Evolutionary conservation across 208 protist species (phyloP).

Genomic region (Trypanosoma grayi): DNA sequence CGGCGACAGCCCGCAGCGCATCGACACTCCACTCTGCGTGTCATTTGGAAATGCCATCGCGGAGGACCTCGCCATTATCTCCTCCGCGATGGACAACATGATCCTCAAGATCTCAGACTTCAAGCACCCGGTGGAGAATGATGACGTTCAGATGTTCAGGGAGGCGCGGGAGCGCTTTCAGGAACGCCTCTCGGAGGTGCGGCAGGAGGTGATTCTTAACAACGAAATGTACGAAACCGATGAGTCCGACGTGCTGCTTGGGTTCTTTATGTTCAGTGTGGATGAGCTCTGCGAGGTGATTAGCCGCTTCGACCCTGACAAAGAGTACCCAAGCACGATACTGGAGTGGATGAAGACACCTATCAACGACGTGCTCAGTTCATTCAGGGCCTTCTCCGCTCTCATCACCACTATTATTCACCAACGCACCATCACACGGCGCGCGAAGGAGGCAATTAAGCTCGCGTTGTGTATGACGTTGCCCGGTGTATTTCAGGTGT

Average conservation of each 20-base stretch:
- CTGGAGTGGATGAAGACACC: constrained; percentile 43
- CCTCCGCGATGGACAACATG: constrained; percentile 87
- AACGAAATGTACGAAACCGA: constrained; percentile 91
- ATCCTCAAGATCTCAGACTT: constrained; percentile 91
- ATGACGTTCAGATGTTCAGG: constrained; percentile 75
- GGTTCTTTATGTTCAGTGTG: constrained; percentile 91
- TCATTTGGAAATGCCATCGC: constrained; percentile 66
- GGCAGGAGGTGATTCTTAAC: constrained; percentile 85
- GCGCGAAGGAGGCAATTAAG: constrained; percentile 90
- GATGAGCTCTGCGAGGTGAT: constrained; percentile 88
- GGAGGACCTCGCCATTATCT: constrained; percentile 74
- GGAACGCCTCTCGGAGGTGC: constrained; percentile 74
- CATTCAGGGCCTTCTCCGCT: constrained; percentile 45
- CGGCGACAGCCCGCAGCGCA: constrained; percentile 49
- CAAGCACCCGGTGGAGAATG: constrained; percentile 47
- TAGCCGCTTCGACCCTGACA: constrained; percentile 58
- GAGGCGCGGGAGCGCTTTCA: constrained; percentile 82
- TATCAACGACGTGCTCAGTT: constrained; percentile 65
- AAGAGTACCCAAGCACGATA: constrained; percentile 46
- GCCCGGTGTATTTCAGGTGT: constrained; percentile 85
- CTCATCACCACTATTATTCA: constrained; percentile 52
- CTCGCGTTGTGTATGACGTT: constrained; percentile 86
- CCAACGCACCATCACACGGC: constrained; percentile 64
- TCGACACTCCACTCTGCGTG: constrained; percentile 81
- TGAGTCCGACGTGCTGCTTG: constrained; percentile 84